Base-by-base conservation (phyloP, 2,329 filamentous ascomycete species). In the Penicillium frequentans region DNA sequence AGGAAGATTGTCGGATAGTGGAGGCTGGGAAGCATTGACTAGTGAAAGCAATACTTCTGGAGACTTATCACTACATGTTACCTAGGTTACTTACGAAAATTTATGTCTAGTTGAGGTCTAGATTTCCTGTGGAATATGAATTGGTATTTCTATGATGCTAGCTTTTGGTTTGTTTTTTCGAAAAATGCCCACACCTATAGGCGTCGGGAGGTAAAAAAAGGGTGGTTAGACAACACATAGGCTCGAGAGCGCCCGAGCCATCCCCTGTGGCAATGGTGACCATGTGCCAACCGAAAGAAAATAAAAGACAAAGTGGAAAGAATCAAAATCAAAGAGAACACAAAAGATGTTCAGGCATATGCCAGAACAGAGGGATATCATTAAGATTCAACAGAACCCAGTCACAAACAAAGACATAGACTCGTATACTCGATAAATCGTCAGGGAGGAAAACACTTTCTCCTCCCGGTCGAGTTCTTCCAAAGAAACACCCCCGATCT, bases 321-420 rank as follows among this genome's bases (percentile, higher is more conserved):
- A 46, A 19, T 24, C 19, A 37, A 50, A 51, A 39, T 27, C 33
- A 26, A 55, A 54, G 44, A 51, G 51, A 54, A 52, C 46, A 44
- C 49, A 59, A 43, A 57, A 59, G 51, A 60, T 54, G 59, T 52
- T 31, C 57, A 57, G 60, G 49, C 57, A 21, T 23, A 56, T 59
- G 61, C 55, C 60, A 56, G 58, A 66, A 67, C 64, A 66, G 65
- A 67, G 64, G 64, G 64, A 66, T 65, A 68, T 68, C 66, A 67
- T 66, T 57, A 63, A 65, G 65, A 66, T 65, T 61, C 64, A 62
- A 59, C 51, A 59, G 55, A 65, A 66, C 55, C 62, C 56, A 64
- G 55, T 60, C 57, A 52, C 60, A 61, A 62, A 64, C 44, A 61
- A 61, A 57, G 54, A 55, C 61, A 64, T 64, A 66, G 60, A 65